Evolutionary conservation across 2,329 filamentous ascomycete genomes (phyloP).

Genomic region (Cryphonectria parasitica): DNA sequence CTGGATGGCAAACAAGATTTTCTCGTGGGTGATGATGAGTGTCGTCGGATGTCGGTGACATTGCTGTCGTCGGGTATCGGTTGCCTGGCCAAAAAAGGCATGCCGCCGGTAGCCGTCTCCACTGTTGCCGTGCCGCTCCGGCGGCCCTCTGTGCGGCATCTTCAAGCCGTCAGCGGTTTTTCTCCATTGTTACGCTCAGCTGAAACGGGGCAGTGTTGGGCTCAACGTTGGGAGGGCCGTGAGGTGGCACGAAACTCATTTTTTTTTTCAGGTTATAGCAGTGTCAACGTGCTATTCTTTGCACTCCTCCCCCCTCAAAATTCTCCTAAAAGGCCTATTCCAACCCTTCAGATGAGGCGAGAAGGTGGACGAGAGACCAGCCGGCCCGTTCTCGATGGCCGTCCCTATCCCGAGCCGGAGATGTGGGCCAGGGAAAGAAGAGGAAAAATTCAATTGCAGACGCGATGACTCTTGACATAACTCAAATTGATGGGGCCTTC

Average conservation of each 20-base stretch:
- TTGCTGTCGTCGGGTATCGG: constrained; percentile 13
- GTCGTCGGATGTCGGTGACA: constrained; percentile 7
- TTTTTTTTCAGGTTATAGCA: neutral
- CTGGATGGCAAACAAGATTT: neutral
- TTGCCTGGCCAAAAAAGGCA: neutral
- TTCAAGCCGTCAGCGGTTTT: neutral
- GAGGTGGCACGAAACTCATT: neutral
- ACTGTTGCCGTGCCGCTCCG: constrained; percentile 9
- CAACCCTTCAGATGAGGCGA: neutral
- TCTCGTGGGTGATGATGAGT: neutral
- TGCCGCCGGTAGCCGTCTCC: constrained; percentile 6
- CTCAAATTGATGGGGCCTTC: constrained; percentile 12
- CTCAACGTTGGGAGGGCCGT: neutral
- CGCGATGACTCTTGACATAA: constrained; percentile 7
- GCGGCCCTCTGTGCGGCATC: constrained; percentile 12
- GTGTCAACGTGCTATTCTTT: neutral
- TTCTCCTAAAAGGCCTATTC: neutral
- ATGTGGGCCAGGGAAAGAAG: neutral
- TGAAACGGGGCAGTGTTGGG: neutral
- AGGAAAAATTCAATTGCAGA: neutral
- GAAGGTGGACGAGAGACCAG: neutral
- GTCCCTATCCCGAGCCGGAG: neutral
- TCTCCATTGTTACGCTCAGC: neutral
- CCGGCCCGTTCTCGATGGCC: neutral
- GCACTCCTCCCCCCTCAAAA: neutral